Evolutionary conservation across 805 yeast genomes (phyloP), one percentile per base, ranked within the genome.

Genomic region (Brettanomyces naardenensis): DNA sequence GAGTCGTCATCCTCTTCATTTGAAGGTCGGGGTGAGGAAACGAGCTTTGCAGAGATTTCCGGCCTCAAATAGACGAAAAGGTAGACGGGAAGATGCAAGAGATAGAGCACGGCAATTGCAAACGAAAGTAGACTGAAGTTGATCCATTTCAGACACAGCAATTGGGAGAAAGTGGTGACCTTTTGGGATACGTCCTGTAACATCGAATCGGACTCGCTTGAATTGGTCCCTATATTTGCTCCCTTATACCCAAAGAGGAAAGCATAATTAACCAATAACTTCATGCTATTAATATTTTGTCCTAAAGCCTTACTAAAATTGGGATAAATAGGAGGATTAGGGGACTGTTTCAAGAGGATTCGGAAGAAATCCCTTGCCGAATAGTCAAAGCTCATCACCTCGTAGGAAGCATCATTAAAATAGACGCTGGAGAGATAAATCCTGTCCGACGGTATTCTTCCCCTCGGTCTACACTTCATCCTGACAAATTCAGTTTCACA

Each of bases 391-490:
- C 28, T 37, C 13, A 55, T 50, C 6, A 17, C 38, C 33, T 55
- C 56, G 35, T 41, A 43, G 4, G 37, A 42, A 7, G 57, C 45
- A 33, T 54, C 50, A 5, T 41, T 42, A 31, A 56, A 43, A 17
- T 41, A 41, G 1, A 59, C 52, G 29, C 48, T 45, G 9, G 48
- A 33, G 9, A 56, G 39, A 38, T 55, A 55, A 5, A 46, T 41
- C 23, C 52, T 53, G 10, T 48, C 48, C 13, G 54, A 45, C 18
- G 40, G 47, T 5, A 56, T 52, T n/a, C 37, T 21, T 1, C 61
- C 61, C n/a, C 42, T 50, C 6, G 47, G 42, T n/a, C 47, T 47
- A 31, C 57, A 54, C 31, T 43, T 43, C 32, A 55, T 40, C 17
- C 41, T 42, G 30, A 35, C 38, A 32, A 56, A 55, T n/a, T 45